phyloP scores from a whole-genome alignment of 805 yeast species.

The Cyberlindnera amylophila region DNA sequence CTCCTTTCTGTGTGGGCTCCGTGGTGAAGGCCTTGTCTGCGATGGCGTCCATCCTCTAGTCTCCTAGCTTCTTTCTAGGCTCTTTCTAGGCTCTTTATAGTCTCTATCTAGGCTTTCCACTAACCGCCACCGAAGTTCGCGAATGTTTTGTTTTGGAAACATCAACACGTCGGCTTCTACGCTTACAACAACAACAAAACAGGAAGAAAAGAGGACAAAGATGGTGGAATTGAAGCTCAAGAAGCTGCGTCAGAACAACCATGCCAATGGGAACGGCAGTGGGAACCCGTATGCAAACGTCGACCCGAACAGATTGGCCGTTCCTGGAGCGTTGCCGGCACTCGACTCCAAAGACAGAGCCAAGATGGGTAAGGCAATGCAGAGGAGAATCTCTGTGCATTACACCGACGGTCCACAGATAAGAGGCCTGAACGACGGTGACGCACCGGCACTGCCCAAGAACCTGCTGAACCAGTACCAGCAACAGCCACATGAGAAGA shows the following conservation, averaged over 20 bases:
- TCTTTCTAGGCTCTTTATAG: too few relatives aligned
- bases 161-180: too few relatives aligned
- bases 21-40: conserved; percentile 51
- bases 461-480: conserved; percentile 20
- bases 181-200: too few relatives aligned
- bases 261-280: background rate
- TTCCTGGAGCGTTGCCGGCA: conserved; percentile 26
- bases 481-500: background rate
- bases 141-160: too few relatives aligned
- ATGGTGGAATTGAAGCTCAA: too few relatives aligned
- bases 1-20: conserved; percentile 22
- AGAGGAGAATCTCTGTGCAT: conserved; percentile 42
- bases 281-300: conserved; percentile 17
- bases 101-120: too few relatives aligned
- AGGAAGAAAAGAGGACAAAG: too few relatives aligned
- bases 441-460: conserved; percentile 30
- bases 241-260: too few relatives aligned
- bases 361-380: conserved; percentile 39
- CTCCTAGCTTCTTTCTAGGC: too few relatives aligned
- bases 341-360: conserved; percentile 34
- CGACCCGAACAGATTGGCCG: conserved; percentile 9
- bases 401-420: conserved; percentile 21
- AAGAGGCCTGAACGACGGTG: conserved; percentile 10
- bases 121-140: too few relatives aligned
- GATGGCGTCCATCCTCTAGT: conserved; percentile 57